phyloP scores from a whole-genome alignment of 345 rosid species.

The Clarkia xantiana region DNA sequence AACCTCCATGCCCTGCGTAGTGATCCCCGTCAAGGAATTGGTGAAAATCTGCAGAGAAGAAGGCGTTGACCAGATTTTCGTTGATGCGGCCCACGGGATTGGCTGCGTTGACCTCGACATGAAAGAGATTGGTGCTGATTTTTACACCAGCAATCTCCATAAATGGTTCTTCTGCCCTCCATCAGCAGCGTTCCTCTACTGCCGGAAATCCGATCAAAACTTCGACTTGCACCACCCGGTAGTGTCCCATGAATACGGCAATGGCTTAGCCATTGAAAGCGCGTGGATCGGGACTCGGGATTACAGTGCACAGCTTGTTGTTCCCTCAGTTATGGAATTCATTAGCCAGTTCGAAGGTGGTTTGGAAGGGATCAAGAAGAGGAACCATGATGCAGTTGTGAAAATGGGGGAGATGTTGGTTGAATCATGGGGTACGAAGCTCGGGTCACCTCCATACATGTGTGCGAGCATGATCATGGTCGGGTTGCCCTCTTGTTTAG shows the following conservation, averaged over 20 bases:
- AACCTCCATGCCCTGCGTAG: slow-evolving; percentile 84
- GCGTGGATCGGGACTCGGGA: slow-evolving; percentile 93
- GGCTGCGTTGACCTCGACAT: slow-evolving; percentile 81
- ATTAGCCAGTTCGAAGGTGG: slow-evolving; percentile 73
- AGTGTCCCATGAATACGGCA: slow-evolving; percentile 83
- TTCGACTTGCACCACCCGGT: slow-evolving; percentile 80
- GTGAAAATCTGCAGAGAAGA: slow-evolving; percentile 78
- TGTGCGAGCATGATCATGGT: slow-evolving; percentile 84
- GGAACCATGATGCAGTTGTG: slow-evolving; percentile 61
- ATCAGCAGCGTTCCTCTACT: slow-evolving; percentile 74
- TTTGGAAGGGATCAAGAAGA: slow-evolving; percentile 63
- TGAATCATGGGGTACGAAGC: slow-evolving; percentile 71
- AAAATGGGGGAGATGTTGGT: slow-evolving; percentile 83
- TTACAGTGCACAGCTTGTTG: slow-evolving; percentile 76
- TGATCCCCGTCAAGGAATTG: slow-evolving; percentile 61
- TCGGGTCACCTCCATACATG: slow-evolving; percentile 78
- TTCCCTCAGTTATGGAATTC: slow-evolving; percentile 66
- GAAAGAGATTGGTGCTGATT: slow-evolving; percentile 88
- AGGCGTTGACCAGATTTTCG: slow-evolving; percentile 81
- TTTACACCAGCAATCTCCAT: slow-evolving; percentile 70
- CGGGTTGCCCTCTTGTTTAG: slow-evolving; percentile 61
- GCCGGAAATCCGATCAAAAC: slow-evolving; percentile 24
- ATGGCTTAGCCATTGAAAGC: slow-evolving; percentile 78
- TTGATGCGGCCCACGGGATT: slow-evolving; percentile 88
- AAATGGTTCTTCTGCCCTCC: slow-evolving; percentile 98